Conservation (phyloP, 768 basidiomycete species). For the Pholiota microspora region DNA sequence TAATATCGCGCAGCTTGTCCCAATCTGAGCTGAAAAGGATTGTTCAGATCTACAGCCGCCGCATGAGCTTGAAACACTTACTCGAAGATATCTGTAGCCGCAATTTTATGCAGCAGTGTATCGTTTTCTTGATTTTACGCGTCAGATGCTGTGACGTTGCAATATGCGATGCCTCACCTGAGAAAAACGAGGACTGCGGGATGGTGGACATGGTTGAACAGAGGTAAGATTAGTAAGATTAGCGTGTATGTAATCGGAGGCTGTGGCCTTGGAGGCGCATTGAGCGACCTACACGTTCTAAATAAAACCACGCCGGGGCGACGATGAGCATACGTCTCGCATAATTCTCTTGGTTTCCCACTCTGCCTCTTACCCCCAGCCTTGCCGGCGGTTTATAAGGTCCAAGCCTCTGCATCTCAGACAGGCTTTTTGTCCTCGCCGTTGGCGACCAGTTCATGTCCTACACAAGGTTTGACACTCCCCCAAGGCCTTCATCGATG, state of each 20-base stretch:
- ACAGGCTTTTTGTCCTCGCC: background rate
- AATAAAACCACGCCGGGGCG: background rate
- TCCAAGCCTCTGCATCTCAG: background rate
- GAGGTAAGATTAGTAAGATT: background rate
- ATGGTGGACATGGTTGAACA: conserved; percentile 20
- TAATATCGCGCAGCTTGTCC: conserved; percentile 62
- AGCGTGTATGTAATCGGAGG: too few relatives aligned
- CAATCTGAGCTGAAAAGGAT: conserved; percentile 59
- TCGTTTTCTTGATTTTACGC: conserved; percentile 37
- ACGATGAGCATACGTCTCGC: background rate
- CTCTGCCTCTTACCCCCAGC: background rate
- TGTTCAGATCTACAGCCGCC: too few relatives aligned
- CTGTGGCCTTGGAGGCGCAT: too few relatives aligned
- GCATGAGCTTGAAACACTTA: conserved; percentile 39
- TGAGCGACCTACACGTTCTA: too few relatives aligned
- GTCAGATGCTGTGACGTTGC: background rate
- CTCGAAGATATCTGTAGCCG: conserved; percentile 64
- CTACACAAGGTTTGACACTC: background rate
- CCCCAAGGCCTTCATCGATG: background rate
- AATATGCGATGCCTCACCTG: background rate
- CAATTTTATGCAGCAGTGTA: conserved; percentile 56
- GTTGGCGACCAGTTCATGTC: background rate
- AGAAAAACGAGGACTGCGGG: background rate
- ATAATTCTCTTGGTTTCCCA: background rate
- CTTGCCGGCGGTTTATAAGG: background rate